Conservation (phyloP, 257 asterid genomes). For the Scutellaria minor region DNA sequence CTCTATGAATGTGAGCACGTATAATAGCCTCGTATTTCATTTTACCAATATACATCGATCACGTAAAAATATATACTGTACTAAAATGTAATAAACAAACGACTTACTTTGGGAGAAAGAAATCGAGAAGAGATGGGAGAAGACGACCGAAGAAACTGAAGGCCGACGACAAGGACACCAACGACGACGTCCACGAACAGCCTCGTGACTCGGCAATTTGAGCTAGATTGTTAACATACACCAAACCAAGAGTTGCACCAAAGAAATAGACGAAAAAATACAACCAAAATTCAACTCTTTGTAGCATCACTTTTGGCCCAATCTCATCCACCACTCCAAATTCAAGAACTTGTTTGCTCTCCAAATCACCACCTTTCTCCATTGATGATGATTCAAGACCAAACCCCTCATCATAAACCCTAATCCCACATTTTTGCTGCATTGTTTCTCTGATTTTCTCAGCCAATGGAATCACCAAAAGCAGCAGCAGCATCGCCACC, state of each 20-base stretch:
- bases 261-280: conserved; percentile 66
- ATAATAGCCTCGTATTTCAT: background rate
- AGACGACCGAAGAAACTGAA: conserved; percentile 84
- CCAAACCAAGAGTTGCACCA: conserved; percentile 78
- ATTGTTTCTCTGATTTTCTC: conserved; percentile 52
- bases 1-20: background rate
- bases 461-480: conserved; percentile 48
- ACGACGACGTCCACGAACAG: conserved; percentile 49
- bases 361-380: conserved; percentile 27
- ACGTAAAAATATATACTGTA: background rate
- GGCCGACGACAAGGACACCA: conserved; percentile 75
- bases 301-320: conserved; percentile 58
- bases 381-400: background rate
- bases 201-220: conserved; percentile 81
- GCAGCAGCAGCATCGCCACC: conserved; percentile 43
- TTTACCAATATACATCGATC: background rate
- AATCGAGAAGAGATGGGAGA: conserved; percentile 69
- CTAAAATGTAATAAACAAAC: background rate
- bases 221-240: conserved; percentile 71
- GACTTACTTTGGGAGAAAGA: conserved; percentile 50
- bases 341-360: background rate
- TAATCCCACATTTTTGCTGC: conserved; percentile 56
- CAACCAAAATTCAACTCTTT: conserved; percentile 68
- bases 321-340: conserved; percentile 36
- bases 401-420: conserved; percentile 40